These are phyloP conservation scores for Paxillus involutus DNA, from an alignment of 768 basidiomycete species.

Conservation along the genomic window DNA sequence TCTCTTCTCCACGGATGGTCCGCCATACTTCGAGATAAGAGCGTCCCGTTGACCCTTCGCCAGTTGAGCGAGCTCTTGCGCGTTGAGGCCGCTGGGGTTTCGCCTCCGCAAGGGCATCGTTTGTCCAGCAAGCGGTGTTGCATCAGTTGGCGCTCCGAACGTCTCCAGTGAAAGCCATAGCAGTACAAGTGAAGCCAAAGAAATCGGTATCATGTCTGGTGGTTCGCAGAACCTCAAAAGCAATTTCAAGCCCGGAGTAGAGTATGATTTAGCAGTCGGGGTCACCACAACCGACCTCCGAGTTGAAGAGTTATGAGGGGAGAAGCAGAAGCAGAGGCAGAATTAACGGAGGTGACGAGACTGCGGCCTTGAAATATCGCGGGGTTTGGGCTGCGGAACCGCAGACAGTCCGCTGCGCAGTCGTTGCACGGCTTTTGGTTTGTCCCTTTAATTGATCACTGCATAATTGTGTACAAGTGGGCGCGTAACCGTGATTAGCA, in stretches of 20 bases:
- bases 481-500: neutral
- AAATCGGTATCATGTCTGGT: conserved; percentile 15
- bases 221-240: neutral
- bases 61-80: conserved; percentile 15
- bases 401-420: no score
- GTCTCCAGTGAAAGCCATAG: conserved; percentile 11
- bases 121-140: conserved; percentile 8
- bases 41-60: conserved; percentile 46
- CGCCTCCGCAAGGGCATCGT: conserved; percentile 22
- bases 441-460: no score
- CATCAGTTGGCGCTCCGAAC: conserved; percentile 13
- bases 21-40: conserved; percentile 48
- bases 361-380: neutral
- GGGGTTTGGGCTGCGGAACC: neutral
- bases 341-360: neutral
- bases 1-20: conserved; percentile 34
- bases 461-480: no score
- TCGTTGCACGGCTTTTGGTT: neutral
- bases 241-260: neutral
- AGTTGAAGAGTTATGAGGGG: neutral
- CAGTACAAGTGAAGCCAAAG: conserved; percentile 9
- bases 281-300: neutral
- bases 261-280: neutral
- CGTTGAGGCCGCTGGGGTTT: conserved; percentile 4
- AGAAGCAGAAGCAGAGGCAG: neutral